Conservation (phyloP, 306 rosid genomes). For the Fragaria nilgerrensis region DNA sequence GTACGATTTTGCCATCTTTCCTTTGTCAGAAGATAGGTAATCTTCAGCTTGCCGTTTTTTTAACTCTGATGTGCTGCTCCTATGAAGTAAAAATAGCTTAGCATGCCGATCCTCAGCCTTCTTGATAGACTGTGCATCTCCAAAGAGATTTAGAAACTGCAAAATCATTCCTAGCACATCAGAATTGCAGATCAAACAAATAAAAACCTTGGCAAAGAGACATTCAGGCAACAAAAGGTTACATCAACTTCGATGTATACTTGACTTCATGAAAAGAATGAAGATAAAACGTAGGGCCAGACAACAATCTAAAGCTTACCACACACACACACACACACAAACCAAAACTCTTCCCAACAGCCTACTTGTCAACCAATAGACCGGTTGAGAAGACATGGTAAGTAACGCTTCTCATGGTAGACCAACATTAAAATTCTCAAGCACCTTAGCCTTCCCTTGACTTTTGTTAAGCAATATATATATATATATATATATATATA, state of each 20-base stretch:
- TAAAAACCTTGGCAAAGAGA: background rate
- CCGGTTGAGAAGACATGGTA: background rate
- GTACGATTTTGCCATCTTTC: constrained; percentile 68
- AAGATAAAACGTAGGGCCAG: background rate
- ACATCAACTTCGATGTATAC: background rate
- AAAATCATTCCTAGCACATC: constrained; percentile 24
- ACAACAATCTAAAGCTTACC: background rate
- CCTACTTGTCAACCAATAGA: too few relatives aligned
- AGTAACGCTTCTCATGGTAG: background rate
- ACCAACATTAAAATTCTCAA: background rate
- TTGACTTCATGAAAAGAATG: constrained; percentile 5
- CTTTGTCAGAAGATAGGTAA: constrained; percentile 77
- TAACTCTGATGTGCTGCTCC: constrained; percentile 82
- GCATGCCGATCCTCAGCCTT: constrained; percentile 93
- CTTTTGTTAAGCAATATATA: background rate
- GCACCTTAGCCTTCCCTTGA: background rate
- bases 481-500: background rate
- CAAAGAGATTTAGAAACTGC: constrained; percentile 93
- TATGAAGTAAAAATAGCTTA: constrained; percentile 75
- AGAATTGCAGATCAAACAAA: constrained; percentile 10
- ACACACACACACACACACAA: background rate
- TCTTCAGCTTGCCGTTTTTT: constrained; percentile 98
- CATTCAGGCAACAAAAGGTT: background rate
- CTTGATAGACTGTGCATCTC: constrained; percentile 84
- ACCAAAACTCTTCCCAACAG: background rate